Base-by-base conservation (phyloP, 371 early-diverging fungal species). In the Mortierella sp. region DNA sequence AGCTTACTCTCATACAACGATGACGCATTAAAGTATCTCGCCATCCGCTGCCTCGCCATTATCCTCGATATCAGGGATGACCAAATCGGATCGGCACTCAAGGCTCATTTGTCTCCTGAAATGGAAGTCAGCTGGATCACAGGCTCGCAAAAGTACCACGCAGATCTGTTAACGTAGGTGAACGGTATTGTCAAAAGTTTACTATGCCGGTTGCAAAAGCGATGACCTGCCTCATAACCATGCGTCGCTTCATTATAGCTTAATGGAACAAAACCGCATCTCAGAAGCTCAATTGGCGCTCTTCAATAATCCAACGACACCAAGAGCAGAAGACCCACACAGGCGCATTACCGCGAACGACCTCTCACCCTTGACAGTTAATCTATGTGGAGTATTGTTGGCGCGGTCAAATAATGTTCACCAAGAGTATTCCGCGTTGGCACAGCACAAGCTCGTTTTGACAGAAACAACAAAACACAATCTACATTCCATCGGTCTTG, bases 401-500 rank as follows among this genome's bases (percentile, higher is more conserved):
- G 24, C 68, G 34, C 58, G 64, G 39, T 63, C 64, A 3, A 56
- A 57, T 19, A 54, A 58, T 53, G 39, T 52, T 31, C 54, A 72
- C 26, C 58, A 69, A 31, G 26, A 53, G 30, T 45, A 46, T 19
- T 60, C 59, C 12, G 46, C 73, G 26, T 47, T 66, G 46, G 52
- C 71, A 28, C 56, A 81, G 13, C 83, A 83, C 14, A 80, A 79
- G 23, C 83, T 95, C 3, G 85, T 95, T 13, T 79, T 88, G 24
- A 95, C 95, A 14, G 81, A 84, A 1, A 91, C 94, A 4, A 94
- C 95, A 5, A 78, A 81, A 13, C 80, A 82, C 6, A 94, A 94
- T 61, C 69, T 95, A 26, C 90, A 90, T 59, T 85, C 87, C 18
- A 87, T 96, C 41, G 93, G 91, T 42, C 80, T 96, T 41, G 96